These are phyloP conservation scores for Puccinia novopanici DNA, from an alignment of 1,284 basidiomycete genomes.

Conservation along the genomic window DNA sequence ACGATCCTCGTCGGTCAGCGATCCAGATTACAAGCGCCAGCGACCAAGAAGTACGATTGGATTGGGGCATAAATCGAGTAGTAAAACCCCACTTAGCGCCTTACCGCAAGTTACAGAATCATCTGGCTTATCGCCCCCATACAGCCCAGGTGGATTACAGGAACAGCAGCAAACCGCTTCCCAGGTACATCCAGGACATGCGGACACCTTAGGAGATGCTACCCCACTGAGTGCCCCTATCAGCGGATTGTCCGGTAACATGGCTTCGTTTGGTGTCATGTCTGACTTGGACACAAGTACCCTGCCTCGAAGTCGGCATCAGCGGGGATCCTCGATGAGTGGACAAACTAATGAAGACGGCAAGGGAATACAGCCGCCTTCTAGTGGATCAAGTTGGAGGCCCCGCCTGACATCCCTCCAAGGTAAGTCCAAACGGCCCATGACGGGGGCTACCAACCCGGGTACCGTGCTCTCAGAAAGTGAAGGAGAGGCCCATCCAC, in stretches of 20 bases:
- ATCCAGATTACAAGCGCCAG: constrained; percentile 54
- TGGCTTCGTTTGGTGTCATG: constrained; percentile 8
- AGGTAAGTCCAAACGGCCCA: constrained; percentile 6
- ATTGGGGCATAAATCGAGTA: constrained; percentile 65
- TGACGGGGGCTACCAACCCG: background rate
- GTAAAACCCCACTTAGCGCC: constrained; percentile 53
- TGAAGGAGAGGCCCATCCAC: constrained; percentile 25
- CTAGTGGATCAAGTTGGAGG: constrained; percentile 44
- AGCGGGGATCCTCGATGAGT: constrained; percentile 20
- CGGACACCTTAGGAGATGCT: background rate
- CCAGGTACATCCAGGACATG: background rate
- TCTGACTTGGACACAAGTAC: constrained; percentile 28
- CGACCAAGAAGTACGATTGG: constrained; percentile 63
- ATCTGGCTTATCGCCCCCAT: constrained; percentile 24
- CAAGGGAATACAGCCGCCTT: constrained; percentile 22
- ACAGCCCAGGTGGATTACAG: constrained; percentile 24
- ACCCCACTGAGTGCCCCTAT: constrained; percentile 44
- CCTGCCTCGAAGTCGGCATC: constrained; percentile 18
- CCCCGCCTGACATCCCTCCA: constrained; percentile 37
- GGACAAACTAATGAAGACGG: background rate
- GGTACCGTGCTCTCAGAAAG: constrained; percentile 31
- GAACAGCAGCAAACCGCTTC: constrained; percentile 24
- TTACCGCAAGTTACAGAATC: constrained; percentile 55
- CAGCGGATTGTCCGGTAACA: background rate
- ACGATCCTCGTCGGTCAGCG: constrained; percentile 53